A percentile compares a stretch with the other conserved stretches of the same genome.
phyloP scores from a whole-genome alignment of 805 yeast species.

The Candida michaelii region DNA sequence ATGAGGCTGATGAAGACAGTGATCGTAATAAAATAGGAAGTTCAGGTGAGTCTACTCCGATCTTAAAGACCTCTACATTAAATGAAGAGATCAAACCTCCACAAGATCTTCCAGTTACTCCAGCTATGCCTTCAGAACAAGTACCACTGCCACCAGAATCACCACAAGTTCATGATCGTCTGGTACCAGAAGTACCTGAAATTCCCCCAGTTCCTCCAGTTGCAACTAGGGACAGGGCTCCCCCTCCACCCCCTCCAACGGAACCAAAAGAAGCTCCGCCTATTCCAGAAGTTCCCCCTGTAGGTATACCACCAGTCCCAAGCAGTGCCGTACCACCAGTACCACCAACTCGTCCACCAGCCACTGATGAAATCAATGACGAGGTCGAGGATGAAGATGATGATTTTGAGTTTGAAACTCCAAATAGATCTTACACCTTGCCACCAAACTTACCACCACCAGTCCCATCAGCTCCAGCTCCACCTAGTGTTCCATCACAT shows the following conservation, averaged over 20 bases:
- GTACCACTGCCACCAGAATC: not conserved
- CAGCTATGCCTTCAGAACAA: not conserved
- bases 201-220: slow-evolving; percentile 21
- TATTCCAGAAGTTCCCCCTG: slow-evolving; percentile 6
- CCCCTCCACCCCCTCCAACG: slow-evolving; percentile 11
- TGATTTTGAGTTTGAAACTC: slow-evolving; percentile 18
- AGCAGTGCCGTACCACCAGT: not conserved
- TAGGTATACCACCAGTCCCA: slow-evolving; percentile 2
- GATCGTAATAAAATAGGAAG: slow-evolving; percentile 21
- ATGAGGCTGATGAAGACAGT: slow-evolving; percentile 66
- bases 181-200: slow-evolving; percentile 18
- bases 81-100: slow-evolving; percentile 2
- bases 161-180: not conserved
- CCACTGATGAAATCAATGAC: slow-evolving; percentile 3
- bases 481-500: slow-evolving; percentile 2
- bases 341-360: slow-evolving; percentile 1
- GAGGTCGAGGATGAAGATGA: slow-evolving; percentile 5
- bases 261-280: slow-evolving; percentile 5
- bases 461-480: slow-evolving; percentile 2
- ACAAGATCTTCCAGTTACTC: not conserved
- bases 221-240: slow-evolving; percentile 7
- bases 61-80: slow-evolving; percentile 9
- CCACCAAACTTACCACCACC: slow-evolving; percentile 12
- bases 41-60: slow-evolving; percentile 4
- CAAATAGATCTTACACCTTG: slow-evolving; percentile 12